A percentile compares a stretch with the other conserved stretches of the same genome.
Evolutionary conservation across 179 eudicot genomes (phyloP).

Genomic region (Carnegiea gigantea): DNA sequence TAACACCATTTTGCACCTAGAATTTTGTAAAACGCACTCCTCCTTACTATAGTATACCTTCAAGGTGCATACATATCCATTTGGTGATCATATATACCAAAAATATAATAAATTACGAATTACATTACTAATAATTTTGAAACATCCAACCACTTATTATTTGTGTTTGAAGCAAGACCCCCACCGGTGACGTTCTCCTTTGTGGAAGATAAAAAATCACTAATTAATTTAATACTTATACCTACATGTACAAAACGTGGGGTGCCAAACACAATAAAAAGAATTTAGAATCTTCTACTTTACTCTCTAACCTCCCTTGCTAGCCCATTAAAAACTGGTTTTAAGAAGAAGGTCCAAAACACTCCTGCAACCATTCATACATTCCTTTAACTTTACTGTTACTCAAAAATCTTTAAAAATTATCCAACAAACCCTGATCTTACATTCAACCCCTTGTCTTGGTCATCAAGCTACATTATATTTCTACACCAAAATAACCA

Average conservation of each 20-base stretch:
- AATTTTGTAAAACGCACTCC: too few species aligned
- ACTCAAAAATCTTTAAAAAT: conserved; percentile 32
- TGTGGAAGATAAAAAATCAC: neutral
- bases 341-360: conserved; percentile 8
- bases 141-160: neutral
- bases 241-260: conserved; percentile 26
- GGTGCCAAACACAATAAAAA: conserved; percentile 22
- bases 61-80: neutral
- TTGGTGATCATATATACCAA: neutral
- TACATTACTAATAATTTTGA: neutral
- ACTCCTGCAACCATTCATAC: conserved; percentile 10
- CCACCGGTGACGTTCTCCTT: neutral
- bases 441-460: conserved; percentile 5
- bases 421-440: conserved; percentile 9
- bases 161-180: conserved; percentile 1
- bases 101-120: neutral
- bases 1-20: too few species aligned
- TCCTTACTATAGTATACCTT: neutral
- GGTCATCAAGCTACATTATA: conserved; percentile 18
- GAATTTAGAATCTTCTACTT: neutral
- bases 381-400: conserved; percentile 37
- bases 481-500: conserved; percentile 5
- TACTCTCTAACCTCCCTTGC: neutral
- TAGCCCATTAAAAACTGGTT: too few species aligned
- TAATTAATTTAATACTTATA: neutral